These are phyloP conservation scores for Talinum fruticosum DNA, from an alignment of 148 eudicot species.

Conservation along the genomic window DNA sequence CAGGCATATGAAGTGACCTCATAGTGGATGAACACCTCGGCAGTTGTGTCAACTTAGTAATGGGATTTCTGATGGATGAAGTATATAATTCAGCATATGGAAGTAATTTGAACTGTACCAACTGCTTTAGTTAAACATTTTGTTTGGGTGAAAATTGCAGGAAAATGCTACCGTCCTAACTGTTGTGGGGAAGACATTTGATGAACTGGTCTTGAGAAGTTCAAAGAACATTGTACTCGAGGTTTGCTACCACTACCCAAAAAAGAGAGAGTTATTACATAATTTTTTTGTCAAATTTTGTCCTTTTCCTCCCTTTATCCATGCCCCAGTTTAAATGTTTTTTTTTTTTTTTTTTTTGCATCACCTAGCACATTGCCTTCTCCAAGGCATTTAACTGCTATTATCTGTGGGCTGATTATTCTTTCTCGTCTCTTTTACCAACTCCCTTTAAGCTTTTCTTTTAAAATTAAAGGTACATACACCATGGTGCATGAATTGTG, in stretches of 20 bases:
- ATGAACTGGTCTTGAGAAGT: slow-evolving; percentile 60
- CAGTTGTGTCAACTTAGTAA: too few relatives aligned
- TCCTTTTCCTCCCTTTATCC: not conserved
- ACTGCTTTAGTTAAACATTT: not conserved
- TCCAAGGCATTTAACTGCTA: not conserved
- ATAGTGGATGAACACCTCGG: too few relatives aligned
- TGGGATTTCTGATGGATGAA: not conserved
- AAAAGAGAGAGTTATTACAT: not conserved
- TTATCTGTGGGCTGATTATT: not conserved
- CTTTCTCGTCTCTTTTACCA: not conserved
- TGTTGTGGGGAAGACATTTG: slow-evolving; percentile 88
- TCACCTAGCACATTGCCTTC: not conserved
- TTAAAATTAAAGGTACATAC: slow-evolving; percentile 60
- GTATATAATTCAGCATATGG: not conserved
- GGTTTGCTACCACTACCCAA: slow-evolving; percentile 35
- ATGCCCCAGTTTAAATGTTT: not conserved
- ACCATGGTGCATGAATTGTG: slow-evolving; percentile 87
- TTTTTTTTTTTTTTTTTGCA: not conserved
- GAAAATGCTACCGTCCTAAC: slow-evolving; percentile 49
- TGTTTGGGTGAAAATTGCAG: slow-evolving; percentile 42
- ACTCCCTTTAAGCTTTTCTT: not conserved
- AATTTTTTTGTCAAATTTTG: too few relatives aligned
- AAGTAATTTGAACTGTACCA: not conserved
- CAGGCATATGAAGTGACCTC: too few relatives aligned
- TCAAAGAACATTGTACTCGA: slow-evolving; percentile 68